Percentiles rank a stretch among this genome's conserved stretches.
Evolutionary conservation across 2,329 filamentous ascomycete species (phyloP).

Genomic region (Sporothrix variecibatus): DNA sequence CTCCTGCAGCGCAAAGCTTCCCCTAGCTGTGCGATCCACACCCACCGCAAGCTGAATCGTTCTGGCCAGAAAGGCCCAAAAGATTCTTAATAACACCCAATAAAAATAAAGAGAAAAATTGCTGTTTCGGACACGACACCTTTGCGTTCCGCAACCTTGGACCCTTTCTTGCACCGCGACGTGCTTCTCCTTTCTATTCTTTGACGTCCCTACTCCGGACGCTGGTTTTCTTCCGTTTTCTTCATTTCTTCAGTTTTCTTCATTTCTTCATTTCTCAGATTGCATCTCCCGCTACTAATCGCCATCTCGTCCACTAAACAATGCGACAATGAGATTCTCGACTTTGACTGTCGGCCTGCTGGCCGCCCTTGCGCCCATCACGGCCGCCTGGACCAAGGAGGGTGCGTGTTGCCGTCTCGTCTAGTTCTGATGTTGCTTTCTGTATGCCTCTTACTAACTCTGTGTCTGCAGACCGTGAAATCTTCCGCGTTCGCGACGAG

Average conservation of each 20-base stretch:
- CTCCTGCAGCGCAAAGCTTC: slow-evolving; percentile 10
- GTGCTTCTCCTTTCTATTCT: not conserved
- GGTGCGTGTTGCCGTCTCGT: slow-evolving; percentile 51
- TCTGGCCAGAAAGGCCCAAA: slow-evolving; percentile 2
- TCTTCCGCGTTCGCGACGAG: slow-evolving; percentile 93
- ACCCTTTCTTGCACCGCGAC: not conserved
- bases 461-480: slow-evolving; percentile 76
- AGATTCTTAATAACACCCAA: not conserved
- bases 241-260: not conserved
- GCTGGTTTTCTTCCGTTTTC: not conserved
- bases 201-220: not conserved
- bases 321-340: slow-evolving; percentile 70
- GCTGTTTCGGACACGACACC: slow-evolving; percentile 25
- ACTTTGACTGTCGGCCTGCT: slow-evolving; percentile 69
- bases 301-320: slow-evolving; percentile 39
- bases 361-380: slow-evolving; percentile 65
- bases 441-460: not conserved
- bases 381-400: slow-evolving; percentile 83
- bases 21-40: slow-evolving; percentile 17
- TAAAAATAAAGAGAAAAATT: slow-evolving; percentile 8
- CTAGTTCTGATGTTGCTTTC: slow-evolving; percentile 1
- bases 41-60: not conserved
- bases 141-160: slow-evolving; percentile 10
- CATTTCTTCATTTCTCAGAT: not conserved
- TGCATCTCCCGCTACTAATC: not conserved